These are phyloP conservation scores for Barnettozyma siamensis DNA, from an alignment of 805 yeast genomes.

Conservation along the genomic window DNA sequence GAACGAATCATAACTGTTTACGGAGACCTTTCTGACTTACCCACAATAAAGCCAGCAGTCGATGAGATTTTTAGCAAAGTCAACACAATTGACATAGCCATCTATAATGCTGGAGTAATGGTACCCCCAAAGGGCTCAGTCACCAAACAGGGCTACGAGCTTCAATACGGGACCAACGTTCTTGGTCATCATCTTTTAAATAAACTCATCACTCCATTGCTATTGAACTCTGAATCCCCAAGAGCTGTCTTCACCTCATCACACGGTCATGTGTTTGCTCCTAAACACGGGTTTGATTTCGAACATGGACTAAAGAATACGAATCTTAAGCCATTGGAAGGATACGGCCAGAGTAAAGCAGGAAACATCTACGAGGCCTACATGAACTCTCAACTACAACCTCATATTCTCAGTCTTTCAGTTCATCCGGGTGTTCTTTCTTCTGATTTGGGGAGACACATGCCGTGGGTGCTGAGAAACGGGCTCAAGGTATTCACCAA, in stretches of 20 bases:
- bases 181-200: conserved; percentile 42
- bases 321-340: not conserved
- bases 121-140: conserved; percentile 29
- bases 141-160: conserved; percentile 40
- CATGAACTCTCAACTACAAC: conserved; percentile 30
- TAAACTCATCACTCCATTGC: conserved; percentile 31
- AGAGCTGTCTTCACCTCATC: conserved; percentile 44
- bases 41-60: conserved; percentile 34
- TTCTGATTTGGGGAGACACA: conserved; percentile 30
- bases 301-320: conserved; percentile 26
- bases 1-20: conserved; percentile 18
- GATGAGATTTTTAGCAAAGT: conserved; percentile 19
- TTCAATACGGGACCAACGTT: conserved; percentile 40
- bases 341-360: conserved; percentile 40
- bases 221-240: conserved; percentile 30
- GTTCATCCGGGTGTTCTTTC: conserved; percentile 37
- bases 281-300: conserved; percentile 27
- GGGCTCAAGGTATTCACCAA: too few relatives aligned
- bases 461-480: not conserved
- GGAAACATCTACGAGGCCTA: conserved; percentile 31
- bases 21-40: conserved; percentile 36
- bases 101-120: conserved; percentile 43
- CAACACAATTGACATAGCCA: conserved; percentile 30
- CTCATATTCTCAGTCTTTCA: conserved; percentile 29
- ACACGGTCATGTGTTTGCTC: conserved; percentile 28